Percentiles rank a stretch among this genome's conserved stretches.
Evolutionary conservation across 768 basidiomycete species (phyloP).

Genomic region (Hygrophoropsis aurantiaca): DNA sequence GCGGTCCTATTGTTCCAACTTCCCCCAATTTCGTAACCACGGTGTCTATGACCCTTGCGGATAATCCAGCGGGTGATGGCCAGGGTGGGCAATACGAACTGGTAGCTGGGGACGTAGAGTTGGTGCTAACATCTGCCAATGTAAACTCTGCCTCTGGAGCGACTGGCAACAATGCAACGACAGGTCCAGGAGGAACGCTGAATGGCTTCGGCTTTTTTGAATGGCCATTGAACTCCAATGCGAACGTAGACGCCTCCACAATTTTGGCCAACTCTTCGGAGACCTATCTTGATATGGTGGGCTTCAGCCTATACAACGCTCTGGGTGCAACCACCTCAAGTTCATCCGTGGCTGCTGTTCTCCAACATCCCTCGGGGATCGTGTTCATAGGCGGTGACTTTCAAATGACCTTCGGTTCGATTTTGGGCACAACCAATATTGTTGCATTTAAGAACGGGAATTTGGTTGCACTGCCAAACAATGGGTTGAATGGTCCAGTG

Average conservation of each 20-base stretch:
- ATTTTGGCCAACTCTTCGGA: slow-evolving; percentile 66
- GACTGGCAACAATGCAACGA: slow-evolving; percentile 29
- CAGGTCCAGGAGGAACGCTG: slow-evolving; percentile 34
- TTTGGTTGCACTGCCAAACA: slow-evolving; percentile 51
- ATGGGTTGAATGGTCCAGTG: slow-evolving; percentile 82
- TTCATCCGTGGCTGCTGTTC: slow-evolving; percentile 51
- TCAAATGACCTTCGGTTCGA: slow-evolving; percentile 52
- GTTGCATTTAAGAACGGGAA: slow-evolving; percentile 64
- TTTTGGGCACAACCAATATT: slow-evolving; percentile 66
- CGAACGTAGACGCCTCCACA: slow-evolving; percentile 56
- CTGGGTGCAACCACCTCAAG: slow-evolving; percentile 48
- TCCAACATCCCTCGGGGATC: slow-evolving; percentile 61
- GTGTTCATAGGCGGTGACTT: slow-evolving; percentile 82
- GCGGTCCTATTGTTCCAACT: slow-evolving; percentile 78
- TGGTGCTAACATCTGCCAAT: slow-evolving; percentile 68
- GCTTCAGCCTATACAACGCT: slow-evolving; percentile 59
- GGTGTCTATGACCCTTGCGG: slow-evolving; percentile 72
- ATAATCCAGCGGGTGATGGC: slow-evolving; percentile 60
- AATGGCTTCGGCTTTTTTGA: slow-evolving; percentile 86
- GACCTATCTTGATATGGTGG: slow-evolving; percentile 65
- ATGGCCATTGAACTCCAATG: slow-evolving; percentile 60
- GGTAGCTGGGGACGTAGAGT: slow-evolving; percentile 84
- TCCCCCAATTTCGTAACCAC: slow-evolving; percentile 70
- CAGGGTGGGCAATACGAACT: slow-evolving; percentile 71
- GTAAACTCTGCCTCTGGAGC: slow-evolving; percentile 32